Evolutionary conservation across 1,139 yeast genomes (phyloP), one percentile per base, ranked within the genome.

Genomic region (Protomyces gravidus): DNA sequence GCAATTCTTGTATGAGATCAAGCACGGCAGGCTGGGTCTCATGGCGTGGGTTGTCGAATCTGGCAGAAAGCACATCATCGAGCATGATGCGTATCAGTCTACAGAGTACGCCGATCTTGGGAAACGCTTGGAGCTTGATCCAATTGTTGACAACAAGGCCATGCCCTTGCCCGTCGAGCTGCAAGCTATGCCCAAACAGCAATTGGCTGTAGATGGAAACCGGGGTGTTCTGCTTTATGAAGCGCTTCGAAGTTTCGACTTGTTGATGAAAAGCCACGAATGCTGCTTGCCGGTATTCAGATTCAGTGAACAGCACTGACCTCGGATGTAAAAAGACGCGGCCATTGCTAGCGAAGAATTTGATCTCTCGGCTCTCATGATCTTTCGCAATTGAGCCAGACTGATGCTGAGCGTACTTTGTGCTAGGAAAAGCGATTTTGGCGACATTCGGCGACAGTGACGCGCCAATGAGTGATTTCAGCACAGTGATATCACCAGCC

Each of bases 111-210:
- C 94, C 97, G 68, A 90, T 89, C 66, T 94, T 86, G 65, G 96
- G 87, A 97, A 97, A 89, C 2, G 96, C 87, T 65, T 87, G 76
- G 36, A 92, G 76, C 6, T 95, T 89, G 32, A 86, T 72, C 96
- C 96, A 86, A 53, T 79, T 78, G 67, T 86, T 95, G 61, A 89
- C 67, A 6, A 72, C 65, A 5, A 76, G 67, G 26, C 78, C 78
- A 3, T 70, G 65, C 0, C 78, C 78, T 11, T 73, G 72, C 42
- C 88, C 72, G 67, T 90, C 96, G 67, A 88, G 89, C 27, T 78
- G 73, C 15, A 92, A 78, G 0, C 66, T 65, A 2, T 95, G 92
- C 5, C 96, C 95, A 71, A 92, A 88, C 49, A 92, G 74, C 21
- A 89, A 70, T 2, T 87, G 78, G 0, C 95, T 83, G 30, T 86